phyloP scores from a whole-genome alignment of 441 rosid genomes.

The Aleurites moluccanus region DNA sequence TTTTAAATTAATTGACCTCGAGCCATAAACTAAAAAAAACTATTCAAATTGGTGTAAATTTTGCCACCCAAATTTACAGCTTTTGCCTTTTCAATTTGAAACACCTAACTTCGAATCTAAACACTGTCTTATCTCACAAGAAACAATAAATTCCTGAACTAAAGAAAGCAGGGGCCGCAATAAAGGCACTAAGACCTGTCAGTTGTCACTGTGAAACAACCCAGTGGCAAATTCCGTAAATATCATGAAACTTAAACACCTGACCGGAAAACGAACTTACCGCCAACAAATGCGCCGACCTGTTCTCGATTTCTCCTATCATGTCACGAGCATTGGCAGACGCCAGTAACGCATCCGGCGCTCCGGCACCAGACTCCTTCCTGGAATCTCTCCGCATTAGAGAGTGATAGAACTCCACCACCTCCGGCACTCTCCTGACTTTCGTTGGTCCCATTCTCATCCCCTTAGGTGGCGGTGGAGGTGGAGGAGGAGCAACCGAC shows the following conservation, averaged over 20 bases:
- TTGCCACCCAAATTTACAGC: slow-evolving; percentile 16
- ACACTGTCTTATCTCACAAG: slow-evolving; percentile 41
- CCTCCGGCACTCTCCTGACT: slow-evolving; percentile 90
- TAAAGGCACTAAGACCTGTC: slow-evolving; percentile 34
- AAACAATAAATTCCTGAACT: slow-evolving; percentile 30
- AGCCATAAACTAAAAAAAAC: neutral
- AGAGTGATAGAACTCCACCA: slow-evolving; percentile 95
- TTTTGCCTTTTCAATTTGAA: neutral
- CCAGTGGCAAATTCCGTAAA: slow-evolving; percentile 44
- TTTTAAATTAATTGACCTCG: neutral
- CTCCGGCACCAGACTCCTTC: slow-evolving; percentile 57
- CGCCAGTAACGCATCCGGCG: slow-evolving; percentile 47
- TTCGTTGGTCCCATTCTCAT: slow-evolving; percentile 45
- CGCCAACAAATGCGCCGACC: slow-evolving; percentile 85
- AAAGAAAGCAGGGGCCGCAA: slow-evolving; percentile 22
- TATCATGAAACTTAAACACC: slow-evolving; percentile 18
- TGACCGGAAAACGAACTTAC: slow-evolving; percentile 42
- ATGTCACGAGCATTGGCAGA: slow-evolving; percentile 79
- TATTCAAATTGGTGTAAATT: neutral
- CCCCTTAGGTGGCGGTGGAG: slow-evolving; percentile 69
- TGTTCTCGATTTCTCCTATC: slow-evolving; percentile 99
- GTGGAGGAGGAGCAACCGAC: slow-evolving; percentile 34
- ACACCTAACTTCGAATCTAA: slow-evolving; percentile 28
- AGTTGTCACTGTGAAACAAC: slow-evolving; percentile 24
- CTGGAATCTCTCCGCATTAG: slow-evolving; percentile 85